phyloP scores from a whole-genome alignment of 495 filamentous ascomycete genomes.

The Talaromyces borbonicus region DNA sequence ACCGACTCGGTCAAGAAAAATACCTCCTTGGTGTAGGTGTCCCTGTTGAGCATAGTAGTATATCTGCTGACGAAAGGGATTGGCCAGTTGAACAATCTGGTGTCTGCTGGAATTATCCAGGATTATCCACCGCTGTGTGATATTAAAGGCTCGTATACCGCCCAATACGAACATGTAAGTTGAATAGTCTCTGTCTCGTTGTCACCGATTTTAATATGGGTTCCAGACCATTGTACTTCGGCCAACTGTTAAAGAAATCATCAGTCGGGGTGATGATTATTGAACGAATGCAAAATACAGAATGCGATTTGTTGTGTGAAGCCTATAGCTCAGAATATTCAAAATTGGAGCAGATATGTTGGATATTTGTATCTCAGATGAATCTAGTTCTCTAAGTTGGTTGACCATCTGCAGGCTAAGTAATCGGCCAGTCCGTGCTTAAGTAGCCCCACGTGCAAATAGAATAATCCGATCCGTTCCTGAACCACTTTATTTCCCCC shows the following conservation, averaged over 20 bases:
- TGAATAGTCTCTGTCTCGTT: slow-evolving; percentile 1
- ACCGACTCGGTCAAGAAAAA: slow-evolving; percentile 77
- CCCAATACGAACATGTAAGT: slow-evolving; percentile 89
- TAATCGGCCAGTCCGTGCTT: too few species aligned
- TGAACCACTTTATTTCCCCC: slow-evolving; percentile 1
- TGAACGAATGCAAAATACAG: slow-evolving; percentile 25
- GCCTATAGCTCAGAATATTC: too few species aligned
- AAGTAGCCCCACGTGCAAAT: slow-evolving; percentile 7
- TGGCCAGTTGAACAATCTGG: slow-evolving; percentile 73
- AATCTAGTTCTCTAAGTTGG: too few species aligned
- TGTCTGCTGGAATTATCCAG: slow-evolving; percentile 75
- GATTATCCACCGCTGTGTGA: slow-evolving; percentile 83
- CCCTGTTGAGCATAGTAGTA: background rate
- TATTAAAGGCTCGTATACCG: slow-evolving; percentile 90
- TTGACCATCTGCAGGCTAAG: too few species aligned
- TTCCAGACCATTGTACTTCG: slow-evolving; percentile 75
- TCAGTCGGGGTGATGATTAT: slow-evolving; percentile 87
- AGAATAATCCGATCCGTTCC: slow-evolving; percentile 3
- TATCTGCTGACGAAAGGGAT: background rate
- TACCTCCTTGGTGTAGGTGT: slow-evolving; percentile 69
- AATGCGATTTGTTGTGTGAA: background rate
- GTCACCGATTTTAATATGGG: slow-evolving; percentile 18
- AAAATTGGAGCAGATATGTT: too few species aligned
- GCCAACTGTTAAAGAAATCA: slow-evolving; percentile 84
- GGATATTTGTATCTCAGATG: too few species aligned